Percentiles rank a stretch among this genome's conserved stretches.
These are phyloP conservation scores for Fraxinus anomala DNA, from an alignment of 257 asterid species.

Conservation along the genomic window DNA sequence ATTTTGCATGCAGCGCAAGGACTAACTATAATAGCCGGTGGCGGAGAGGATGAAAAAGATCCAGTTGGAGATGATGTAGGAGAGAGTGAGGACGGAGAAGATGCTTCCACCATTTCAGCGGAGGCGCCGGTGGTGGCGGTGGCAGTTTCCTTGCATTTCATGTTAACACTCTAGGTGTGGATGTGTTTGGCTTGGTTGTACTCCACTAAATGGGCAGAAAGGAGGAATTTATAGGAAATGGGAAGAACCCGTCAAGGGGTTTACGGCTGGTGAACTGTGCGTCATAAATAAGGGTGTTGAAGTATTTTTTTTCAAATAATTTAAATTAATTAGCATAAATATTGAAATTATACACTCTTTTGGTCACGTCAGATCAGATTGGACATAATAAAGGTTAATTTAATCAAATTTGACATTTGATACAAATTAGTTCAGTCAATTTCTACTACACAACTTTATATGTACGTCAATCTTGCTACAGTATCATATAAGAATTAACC, in stretches of 20 bases:
- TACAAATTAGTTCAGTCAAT: no score
- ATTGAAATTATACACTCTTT: no score
- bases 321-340: no score
- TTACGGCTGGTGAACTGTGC: not conserved
- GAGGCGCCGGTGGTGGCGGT: not conserved
- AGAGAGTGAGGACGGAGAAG: conserved; percentile 20
- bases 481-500: no score
- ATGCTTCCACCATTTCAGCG: not conserved
- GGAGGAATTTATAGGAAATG: not conserved
- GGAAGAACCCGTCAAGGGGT: not conserved
- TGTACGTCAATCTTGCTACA: no score
- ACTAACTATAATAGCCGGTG: conserved; percentile 43
- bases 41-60: conserved; percentile 30
- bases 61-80: conserved; percentile 28
- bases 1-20: conserved; percentile 97
- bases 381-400: no score
- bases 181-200: not conserved
- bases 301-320: no score
- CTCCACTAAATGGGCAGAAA: not conserved
- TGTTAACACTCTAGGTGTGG: not conserved
- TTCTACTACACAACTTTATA: no score
- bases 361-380: no score
- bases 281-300: not conserved
- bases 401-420: no score
- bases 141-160: conserved; percentile 12